Conservation (phyloP, 2,329 filamentous ascomycete genomes). For the Pseudocercospora eumusae region DNA sequence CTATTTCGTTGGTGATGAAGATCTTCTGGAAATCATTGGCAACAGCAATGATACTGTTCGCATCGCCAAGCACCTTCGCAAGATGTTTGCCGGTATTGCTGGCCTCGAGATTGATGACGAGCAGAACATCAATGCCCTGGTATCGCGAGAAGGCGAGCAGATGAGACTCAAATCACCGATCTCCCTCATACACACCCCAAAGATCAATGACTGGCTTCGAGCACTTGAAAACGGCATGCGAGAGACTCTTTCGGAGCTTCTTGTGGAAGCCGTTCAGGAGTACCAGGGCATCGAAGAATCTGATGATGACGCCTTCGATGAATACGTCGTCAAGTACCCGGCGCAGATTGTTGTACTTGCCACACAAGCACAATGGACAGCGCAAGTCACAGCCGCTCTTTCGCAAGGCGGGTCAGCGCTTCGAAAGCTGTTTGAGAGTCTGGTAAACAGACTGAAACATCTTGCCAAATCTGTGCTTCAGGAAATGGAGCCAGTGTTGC, state of each 20-base stretch:
- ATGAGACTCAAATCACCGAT: slow-evolving; percentile 88
- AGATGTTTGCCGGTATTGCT: slow-evolving; percentile 98
- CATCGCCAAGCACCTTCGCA: slow-evolving; percentile 98
- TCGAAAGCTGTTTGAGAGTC: slow-evolving; percentile 71
- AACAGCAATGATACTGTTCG: slow-evolving; percentile 97
- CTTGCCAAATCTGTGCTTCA: slow-evolving; percentile 87
- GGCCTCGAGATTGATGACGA: slow-evolving; percentile 91
- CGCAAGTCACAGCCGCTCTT: slow-evolving; percentile 76
- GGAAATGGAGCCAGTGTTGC: slow-evolving; percentile 79
- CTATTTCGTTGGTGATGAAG: slow-evolving; percentile 99
- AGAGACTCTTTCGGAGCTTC: slow-evolving; percentile 82
- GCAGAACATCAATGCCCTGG: slow-evolving; percentile 84
- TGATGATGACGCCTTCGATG: slow-evolving; percentile 68
- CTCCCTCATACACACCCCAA: slow-evolving; percentile 86
- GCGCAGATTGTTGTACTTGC: slow-evolving; percentile 95
- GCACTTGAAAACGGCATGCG: slow-evolving; percentile 94
- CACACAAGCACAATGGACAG: slow-evolving; percentile 92
- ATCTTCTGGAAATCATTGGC: slow-evolving; percentile 97
- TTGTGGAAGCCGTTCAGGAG: slow-evolving; percentile 80
- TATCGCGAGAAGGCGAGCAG: slow-evolving; percentile 90
- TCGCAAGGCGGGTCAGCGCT: slow-evolving; percentile 70
- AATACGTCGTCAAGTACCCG: slow-evolving; percentile 82
- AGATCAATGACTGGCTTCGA: slow-evolving; percentile 98
- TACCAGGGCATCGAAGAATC: slow-evolving; percentile 72
- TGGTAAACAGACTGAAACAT: slow-evolving; percentile 80